Evolutionary conservation across 2,329 filamentous ascomycete species (phyloP).

Genomic region (Curvularia eragrostidis): DNA sequence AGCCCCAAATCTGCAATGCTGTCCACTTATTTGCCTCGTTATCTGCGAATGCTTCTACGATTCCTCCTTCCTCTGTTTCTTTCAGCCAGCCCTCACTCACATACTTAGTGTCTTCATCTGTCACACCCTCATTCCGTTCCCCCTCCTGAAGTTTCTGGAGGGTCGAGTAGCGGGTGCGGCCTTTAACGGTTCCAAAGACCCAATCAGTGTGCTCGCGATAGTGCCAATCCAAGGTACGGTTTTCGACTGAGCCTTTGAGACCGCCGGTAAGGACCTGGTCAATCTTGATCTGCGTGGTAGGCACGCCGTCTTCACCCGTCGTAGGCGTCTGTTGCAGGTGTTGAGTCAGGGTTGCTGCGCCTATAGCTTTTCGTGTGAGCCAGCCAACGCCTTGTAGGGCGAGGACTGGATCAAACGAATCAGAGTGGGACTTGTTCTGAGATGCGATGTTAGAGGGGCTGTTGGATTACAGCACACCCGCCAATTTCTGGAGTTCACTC

Average conservation of each 20-base stretch:
- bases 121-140: slow-evolving; percentile 26
- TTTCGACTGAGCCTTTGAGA: slow-evolving; percentile 69
- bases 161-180: slow-evolving; percentile 61
- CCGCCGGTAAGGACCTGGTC: slow-evolving; percentile 74
- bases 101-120: slow-evolving; percentile 34
- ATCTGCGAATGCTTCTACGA: slow-evolving; percentile 46
- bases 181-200: slow-evolving; percentile 77
- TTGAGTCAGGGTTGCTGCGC: slow-evolving; percentile 72
- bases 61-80: slow-evolving; percentile 39
- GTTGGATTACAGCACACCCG: neutral
- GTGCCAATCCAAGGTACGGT: slow-evolving; percentile 63
- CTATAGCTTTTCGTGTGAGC: slow-evolving; percentile 74
- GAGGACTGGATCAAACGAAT: slow-evolving; percentile 72
- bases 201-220: slow-evolving; percentile 74
- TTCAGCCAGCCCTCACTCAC: slow-evolving; percentile 40
- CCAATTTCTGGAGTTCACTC: neutral
- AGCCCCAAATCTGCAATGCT: slow-evolving; percentile 46
- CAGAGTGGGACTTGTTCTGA: slow-evolving; percentile 78
- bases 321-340: slow-evolving; percentile 53
- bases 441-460: slow-evolving; percentile 4
- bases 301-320: slow-evolving; percentile 29
- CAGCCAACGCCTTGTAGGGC: slow-evolving; percentile 64
- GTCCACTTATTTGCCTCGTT: slow-evolving; percentile 48
- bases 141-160: slow-evolving; percentile 35
- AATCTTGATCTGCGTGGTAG: slow-evolving; percentile 69